Conservation (phyloP, 345 rosid genomes). For the Acer yangbiense region DNA sequence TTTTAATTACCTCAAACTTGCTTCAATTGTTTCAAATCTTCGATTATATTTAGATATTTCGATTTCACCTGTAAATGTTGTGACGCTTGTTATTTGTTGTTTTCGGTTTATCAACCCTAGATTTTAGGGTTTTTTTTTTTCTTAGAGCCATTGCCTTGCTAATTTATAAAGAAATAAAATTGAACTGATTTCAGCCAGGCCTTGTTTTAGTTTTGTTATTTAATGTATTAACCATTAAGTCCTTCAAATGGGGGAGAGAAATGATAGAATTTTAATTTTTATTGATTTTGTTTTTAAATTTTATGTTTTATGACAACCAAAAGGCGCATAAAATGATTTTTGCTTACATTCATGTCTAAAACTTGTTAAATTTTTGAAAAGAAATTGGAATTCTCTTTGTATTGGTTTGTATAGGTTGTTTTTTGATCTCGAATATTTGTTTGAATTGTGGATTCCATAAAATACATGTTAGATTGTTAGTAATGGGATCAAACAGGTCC, state of each 20-base stretch:
- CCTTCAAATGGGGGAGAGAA: not conserved
- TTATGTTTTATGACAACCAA: not conserved
- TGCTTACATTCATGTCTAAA: not conserved
- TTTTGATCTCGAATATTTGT: not conserved
- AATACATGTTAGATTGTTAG: not conserved
- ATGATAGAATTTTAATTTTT: not conserved
- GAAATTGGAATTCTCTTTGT: not conserved
- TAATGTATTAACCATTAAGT: no score
- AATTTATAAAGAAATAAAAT: not conserved
- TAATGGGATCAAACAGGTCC: not conserved
- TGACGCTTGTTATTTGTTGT: not conserved
- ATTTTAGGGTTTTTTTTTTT: not conserved
- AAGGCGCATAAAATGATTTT: not conserved
- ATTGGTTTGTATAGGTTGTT: not conserved
- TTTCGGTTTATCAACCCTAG: not conserved
- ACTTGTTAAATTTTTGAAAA: not conserved
- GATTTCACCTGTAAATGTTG: not conserved
- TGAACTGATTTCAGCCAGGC: not conserved
- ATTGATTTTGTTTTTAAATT: not conserved
- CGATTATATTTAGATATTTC: not conserved
- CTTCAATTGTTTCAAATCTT: conserved; percentile 20
- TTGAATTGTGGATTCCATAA: not conserved
- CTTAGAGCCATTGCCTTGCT: not conserved
- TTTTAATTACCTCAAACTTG: not conserved
- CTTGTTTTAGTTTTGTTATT: not conserved